Base-by-base conservation (phyloP, 2,329 filamentous ascomycete genomes). In the Colletotrichum tropicale region DNA sequence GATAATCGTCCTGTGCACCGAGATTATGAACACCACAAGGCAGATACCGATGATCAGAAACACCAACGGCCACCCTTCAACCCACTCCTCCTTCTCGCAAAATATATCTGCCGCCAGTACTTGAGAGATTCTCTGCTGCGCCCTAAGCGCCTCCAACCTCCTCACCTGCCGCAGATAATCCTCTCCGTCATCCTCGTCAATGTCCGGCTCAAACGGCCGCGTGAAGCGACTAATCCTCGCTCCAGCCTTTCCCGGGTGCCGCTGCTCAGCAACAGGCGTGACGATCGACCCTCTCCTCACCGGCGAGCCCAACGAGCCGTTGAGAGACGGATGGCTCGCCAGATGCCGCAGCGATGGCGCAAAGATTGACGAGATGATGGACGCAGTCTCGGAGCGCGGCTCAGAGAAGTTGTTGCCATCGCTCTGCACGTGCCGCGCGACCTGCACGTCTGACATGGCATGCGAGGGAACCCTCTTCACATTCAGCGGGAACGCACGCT, bases 221-320 rank as follows among this genome's bases (percentile, higher is more conserved):
- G 74, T 70, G 60, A 74, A 76, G n/a, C 74, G 74, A 43, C 74
- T 76, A 8, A 76, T 74, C 0, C 81, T 15, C 5, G 34, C 68
- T 1, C 74, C 58, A 16, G 68, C 68, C 69, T 76, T 71, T 21
- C 76, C 75, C 21, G 71, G 64, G 9, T 71, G 71, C 3, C 75
- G 48, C 55, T 77, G 75, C 66, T 78, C 71, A 38, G 67, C 52
- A 8, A 75, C 34, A 10, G 75, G 70, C 9, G 65, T 76, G 7
- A 62, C 18, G 8, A 52, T 21, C 16, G 67, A 62, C 1, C 21
- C 38, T 26, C 58, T 36, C 21, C 48, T 55, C 21, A 48, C 24
- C 2, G 21, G 7, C 2, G 9, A 36, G 16, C 69, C 32, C 32
- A 13, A 2, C 12, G 70, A 62, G 1, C 66, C 62, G 16, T 56